Evolutionary conservation across 108 stramenopile species (phyloP).

Genomic region (Mayamaea pseudoterrestris): DNA sequence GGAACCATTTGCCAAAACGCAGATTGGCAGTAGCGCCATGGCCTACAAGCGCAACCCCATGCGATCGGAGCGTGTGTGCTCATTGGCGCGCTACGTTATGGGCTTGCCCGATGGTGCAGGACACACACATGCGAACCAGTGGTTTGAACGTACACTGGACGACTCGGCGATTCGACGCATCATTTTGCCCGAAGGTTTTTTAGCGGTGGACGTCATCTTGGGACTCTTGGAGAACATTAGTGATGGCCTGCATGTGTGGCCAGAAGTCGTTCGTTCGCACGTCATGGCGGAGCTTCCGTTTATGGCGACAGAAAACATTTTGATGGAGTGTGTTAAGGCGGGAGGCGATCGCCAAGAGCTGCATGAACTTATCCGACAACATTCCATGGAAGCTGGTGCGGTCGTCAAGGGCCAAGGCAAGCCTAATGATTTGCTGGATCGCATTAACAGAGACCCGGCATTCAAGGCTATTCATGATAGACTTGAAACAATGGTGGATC

Average conservation of each 20-base stretch:
- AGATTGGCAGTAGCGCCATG: constrained; percentile 97
- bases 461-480: constrained; percentile 86
- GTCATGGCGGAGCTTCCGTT: constrained; percentile 98
- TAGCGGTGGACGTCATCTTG: constrained; percentile 91
- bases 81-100: constrained; percentile 92
- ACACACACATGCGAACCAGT: constrained; percentile 92
- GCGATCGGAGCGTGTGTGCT: constrained; percentile 92
- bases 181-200: constrained; percentile 93
- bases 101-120: constrained; percentile 81
- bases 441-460: constrained; percentile 79
- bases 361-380: constrained; percentile 95
- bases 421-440: constrained; percentile 93
- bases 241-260: constrained; percentile 97
- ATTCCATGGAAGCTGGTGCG: constrained; percentile 96
- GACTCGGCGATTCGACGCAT: constrained; percentile 97
- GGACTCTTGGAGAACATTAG: constrained; percentile 87
- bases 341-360: constrained; percentile 97
- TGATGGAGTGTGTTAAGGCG: constrained; percentile 98
- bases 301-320: constrained; percentile 98
- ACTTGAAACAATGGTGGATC: constrained; percentile 85
- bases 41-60: constrained; percentile 98
- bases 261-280: constrained; percentile 85
- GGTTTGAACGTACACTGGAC: constrained; percentile 98
- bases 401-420: constrained; percentile 97
- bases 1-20: constrained; percentile 88